Base-by-base conservation (phyloP, 179 eudicot species). In the Silene noctiflora region DNA sequence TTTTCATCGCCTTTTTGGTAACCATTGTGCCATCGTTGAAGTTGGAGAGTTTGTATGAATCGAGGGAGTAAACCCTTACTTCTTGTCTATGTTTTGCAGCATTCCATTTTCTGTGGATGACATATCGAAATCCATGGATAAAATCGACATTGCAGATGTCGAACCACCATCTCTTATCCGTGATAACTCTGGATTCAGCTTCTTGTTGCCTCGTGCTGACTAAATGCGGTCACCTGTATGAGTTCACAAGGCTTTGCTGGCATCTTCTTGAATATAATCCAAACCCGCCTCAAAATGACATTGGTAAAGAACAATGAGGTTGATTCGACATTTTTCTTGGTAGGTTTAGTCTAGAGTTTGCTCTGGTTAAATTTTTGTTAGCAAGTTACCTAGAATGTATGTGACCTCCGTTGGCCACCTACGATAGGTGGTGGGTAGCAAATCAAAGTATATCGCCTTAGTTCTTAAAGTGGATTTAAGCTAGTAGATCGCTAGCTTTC, bases 21-120 rank as follows among this genome's bases (percentile, higher is more conserved):
- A 8, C 5, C 17, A 16, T 53, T 53, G 17, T 53, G 19, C 59
- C 59, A 53, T 53, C 14, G 7, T 53, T 53, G 59, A 53, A 53
- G 59, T 53, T 53, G 59, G 59, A 53, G 51, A 44, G 51, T 44
- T 44, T 10, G 13, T 11, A 44, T 44, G 51, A 44, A 44, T 44
- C 3, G 13, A 44, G 51, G 13, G 51, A 44, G 51, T 44, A 55
- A 20, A 24, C 35, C 61, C 65, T 55, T 71, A 31, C 66, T 74
- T 59, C 69, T 20, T 73, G 25, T 74, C 55, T 44, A 44, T 33
- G 31, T 73, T 27, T 8, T 86, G 90, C 94, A 91, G 98, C 89
- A 93, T 93, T 82, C 98, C 98, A 1, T 91, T 93, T 81, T 93
- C 96, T n/a, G 98, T 91, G 76, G 98, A 93, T 81, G 98, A 93